phyloP scores from a whole-genome alignment of 2,329 filamentous ascomycete species.

The Ceratocystis alfenasii region DNA sequence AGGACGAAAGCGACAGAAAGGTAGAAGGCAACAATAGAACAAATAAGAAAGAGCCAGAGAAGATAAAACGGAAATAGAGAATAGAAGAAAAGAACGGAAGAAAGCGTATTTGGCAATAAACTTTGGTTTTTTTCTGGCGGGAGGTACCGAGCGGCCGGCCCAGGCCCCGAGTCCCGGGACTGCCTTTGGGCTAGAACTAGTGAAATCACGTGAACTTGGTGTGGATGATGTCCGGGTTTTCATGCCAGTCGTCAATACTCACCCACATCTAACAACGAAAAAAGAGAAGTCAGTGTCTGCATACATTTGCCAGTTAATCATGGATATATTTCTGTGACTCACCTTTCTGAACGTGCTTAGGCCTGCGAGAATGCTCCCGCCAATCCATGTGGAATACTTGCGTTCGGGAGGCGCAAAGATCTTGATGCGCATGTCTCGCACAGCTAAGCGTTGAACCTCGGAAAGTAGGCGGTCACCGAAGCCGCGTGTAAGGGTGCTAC shows the following conservation, averaged over 20 bases:
- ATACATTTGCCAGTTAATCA: slow-evolving; percentile 16
- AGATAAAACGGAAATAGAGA: slow-evolving; percentile 15
- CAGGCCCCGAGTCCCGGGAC: not conserved
- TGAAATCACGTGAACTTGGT: slow-evolving; percentile 76
- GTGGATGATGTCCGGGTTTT: slow-evolving; percentile 98
- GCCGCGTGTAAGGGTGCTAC: slow-evolving; percentile 89
- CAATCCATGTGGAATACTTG: slow-evolving; percentile 99
- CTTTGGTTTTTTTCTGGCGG: not conserved
- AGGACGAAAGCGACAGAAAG: no score
- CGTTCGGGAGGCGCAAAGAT: slow-evolving; percentile 96
- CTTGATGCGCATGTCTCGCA: slow-evolving; percentile 99
- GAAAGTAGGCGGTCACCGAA: slow-evolving; percentile 87
- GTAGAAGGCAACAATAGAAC: not conserved
- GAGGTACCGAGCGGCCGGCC: not conserved
- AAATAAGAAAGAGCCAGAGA: not conserved
- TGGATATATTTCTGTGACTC: slow-evolving; percentile 27
- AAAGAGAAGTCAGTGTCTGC: slow-evolving; percentile 1
- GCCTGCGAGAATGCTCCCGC: slow-evolving; percentile 90
- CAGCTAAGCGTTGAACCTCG: slow-evolving; percentile 83
- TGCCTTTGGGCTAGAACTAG: not conserved
- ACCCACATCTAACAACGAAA: slow-evolving; percentile 83
- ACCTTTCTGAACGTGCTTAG: slow-evolving; percentile 98
- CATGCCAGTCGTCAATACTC: slow-evolving; percentile 98
- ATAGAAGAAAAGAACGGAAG: not conserved
- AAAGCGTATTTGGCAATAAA: not conserved